A percentile compares a stretch with the other conserved stretches of the same genome.
phyloP scores from a whole-genome alignment of 345 rosid genomes.

The Atalantia buxifolia region DNA sequence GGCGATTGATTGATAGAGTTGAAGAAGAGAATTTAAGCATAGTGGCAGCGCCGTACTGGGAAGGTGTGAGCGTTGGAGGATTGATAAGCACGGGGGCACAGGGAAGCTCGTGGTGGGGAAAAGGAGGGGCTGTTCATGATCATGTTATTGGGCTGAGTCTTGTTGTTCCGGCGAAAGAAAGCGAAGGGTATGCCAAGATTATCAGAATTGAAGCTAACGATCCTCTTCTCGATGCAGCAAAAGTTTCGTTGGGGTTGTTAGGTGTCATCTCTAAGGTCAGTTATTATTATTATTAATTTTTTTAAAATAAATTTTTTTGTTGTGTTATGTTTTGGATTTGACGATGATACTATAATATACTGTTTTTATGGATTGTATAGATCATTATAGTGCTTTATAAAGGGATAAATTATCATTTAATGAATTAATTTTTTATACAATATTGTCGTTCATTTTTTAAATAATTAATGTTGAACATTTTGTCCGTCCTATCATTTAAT shows the following conservation, averaged over 20 bases:
- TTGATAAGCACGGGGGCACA: slow-evolving; percentile 81
- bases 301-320: not conserved
- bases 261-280: slow-evolving; percentile 89
- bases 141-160: slow-evolving; percentile 71
- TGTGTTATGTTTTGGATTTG: no score
- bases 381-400: no score
- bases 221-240: slow-evolving; percentile 69
- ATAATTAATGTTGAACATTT: no score
- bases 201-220: slow-evolving; percentile 43
- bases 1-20: slow-evolving; percentile 61
- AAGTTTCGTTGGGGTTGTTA: slow-evolving; percentile 65
- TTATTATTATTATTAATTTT: not conserved
- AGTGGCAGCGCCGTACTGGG: slow-evolving; percentile 85
- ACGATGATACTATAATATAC: no score
- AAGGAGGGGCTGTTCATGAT: slow-evolving; percentile 92
- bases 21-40: slow-evolving; percentile 66
- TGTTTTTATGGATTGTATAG: no score
- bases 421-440: no score
- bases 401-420: no score
- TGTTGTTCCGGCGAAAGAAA: slow-evolving; percentile 48
- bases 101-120: slow-evolving; percentile 96
- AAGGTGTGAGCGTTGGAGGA: slow-evolving; percentile 90
- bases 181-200: slow-evolving; percentile 67
- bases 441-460: no score
- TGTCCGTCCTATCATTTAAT: no score